Evolutionary conservation across 2,329 filamentous ascomycete species (phyloP).

Genomic region (Pezicula carpinea): DNA sequence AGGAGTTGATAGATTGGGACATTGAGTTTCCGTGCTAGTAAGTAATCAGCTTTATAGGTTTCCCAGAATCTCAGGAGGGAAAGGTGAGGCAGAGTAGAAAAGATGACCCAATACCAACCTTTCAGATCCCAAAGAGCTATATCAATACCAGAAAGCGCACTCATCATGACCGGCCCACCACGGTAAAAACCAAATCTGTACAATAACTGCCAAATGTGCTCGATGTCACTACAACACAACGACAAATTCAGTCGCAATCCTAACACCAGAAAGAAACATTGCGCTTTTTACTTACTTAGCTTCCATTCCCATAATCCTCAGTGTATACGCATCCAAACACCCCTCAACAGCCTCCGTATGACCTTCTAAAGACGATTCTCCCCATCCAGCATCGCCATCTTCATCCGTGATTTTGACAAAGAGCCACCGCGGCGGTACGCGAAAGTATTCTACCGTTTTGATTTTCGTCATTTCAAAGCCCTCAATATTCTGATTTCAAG

Average conservation of each 20-base stretch:
- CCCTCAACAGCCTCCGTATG: slow-evolving; percentile 73
- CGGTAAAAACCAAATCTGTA: slow-evolving; percentile 72
- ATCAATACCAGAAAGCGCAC: slow-evolving; percentile 70
- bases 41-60: background rate
- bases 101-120: background rate
- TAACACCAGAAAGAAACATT: too few species aligned
- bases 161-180: slow-evolving; percentile 77
- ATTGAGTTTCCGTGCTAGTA: slow-evolving; percentile 47
- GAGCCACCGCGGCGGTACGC: slow-evolving; percentile 70
- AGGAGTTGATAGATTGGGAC: slow-evolving; percentile 71
- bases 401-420: slow-evolving; percentile 74
- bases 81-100: background rate
- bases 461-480: slow-evolving; percentile 62
- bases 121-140: slow-evolving; percentile 60
- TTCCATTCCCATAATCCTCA: slow-evolving; percentile 60
- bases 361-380: slow-evolving; percentile 69
- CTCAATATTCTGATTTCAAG: too few species aligned
- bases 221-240: slow-evolving; percentile 65
- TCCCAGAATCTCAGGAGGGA: background rate
- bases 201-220: slow-evolving; percentile 73
- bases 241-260: too few species aligned
- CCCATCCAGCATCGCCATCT: slow-evolving; percentile 62
- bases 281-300: slow-evolving; percentile 52
- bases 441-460: slow-evolving; percentile 65
- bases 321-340: slow-evolving; percentile 61